These are phyloP conservation scores for Tulasnella sp. DNA, from an alignment of 768 basidiomycete species.

Conservation along the genomic window DNA sequence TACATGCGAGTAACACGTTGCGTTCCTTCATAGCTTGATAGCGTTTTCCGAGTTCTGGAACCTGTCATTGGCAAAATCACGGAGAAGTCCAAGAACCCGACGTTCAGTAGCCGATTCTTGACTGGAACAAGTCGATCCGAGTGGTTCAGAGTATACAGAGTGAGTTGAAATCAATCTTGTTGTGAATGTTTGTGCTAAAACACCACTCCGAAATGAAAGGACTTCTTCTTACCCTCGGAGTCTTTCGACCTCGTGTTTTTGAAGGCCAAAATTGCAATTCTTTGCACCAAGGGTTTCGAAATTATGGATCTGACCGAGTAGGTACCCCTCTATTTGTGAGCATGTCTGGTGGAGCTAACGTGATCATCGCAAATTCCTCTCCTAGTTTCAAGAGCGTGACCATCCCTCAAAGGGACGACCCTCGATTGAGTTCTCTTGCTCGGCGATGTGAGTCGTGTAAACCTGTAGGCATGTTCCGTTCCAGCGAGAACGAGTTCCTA, in stretches of 20 bases:
- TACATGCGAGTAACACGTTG: slow-evolving; percentile 15
- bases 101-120: slow-evolving; percentile 59
- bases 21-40: slow-evolving; percentile 44
- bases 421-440: slow-evolving; percentile 49
- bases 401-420: slow-evolving; percentile 71
- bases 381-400: slow-evolving; percentile 74
- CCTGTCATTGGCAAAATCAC: slow-evolving; percentile 86
- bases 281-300: slow-evolving; percentile 90
- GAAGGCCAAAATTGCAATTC: slow-evolving; percentile 83
- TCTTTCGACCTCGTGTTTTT: slow-evolving; percentile 85
- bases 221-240: slow-evolving; percentile 88
- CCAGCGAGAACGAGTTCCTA: slow-evolving; percentile 76
- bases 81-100: slow-evolving; percentile 57
- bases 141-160: slow-evolving; percentile 89
- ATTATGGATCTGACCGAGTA: slow-evolving; percentile 94
- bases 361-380: too few relatives aligned
- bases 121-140: slow-evolving; percentile 73
- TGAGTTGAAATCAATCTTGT: slow-evolving; percentile 21
- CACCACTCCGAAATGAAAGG: slow-evolving; percentile 28
- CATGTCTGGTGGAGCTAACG: slow-evolving; percentile 7
- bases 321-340: slow-evolving; percentile 23
- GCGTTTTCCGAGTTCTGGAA: slow-evolving; percentile 94
- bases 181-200: not conserved
- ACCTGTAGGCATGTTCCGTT: slow-evolving; percentile 83
- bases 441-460: slow-evolving; percentile 70